phyloP scores from a whole-genome alignment of 106 monocot species.

The Apostasia ramifera region DNA sequence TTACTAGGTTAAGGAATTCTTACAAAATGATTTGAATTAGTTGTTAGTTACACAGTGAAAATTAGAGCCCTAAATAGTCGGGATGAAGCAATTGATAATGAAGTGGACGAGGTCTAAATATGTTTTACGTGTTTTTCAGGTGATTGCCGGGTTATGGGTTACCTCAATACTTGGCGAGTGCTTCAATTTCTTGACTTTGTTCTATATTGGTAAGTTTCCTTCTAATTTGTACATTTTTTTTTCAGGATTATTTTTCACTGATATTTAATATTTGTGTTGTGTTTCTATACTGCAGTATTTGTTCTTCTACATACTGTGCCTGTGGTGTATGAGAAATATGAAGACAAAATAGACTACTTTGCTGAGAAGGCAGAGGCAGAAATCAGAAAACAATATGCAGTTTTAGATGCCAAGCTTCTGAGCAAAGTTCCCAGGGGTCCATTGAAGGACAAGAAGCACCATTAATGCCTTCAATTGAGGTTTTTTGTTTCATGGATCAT shows the following conservation, averaged over 20 bases:
- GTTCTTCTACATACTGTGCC: conserved; percentile 43
- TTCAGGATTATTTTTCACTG: too few relatives aligned
- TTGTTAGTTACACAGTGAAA: too few relatives aligned
- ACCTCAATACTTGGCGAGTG: conserved; percentile 34
- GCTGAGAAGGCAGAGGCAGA: conserved; percentile 38
- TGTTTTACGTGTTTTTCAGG: conserved; percentile 6
- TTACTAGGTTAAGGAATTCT: too few relatives aligned
- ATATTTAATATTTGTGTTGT: background rate
- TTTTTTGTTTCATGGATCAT: too few relatives aligned
- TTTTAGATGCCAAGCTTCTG: conserved; percentile 25
- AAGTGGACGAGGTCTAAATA: too few relatives aligned
- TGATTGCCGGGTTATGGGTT: conserved; percentile 46
- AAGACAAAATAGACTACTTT: conserved; percentile 34
- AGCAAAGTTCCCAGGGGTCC: conserved; percentile 45
- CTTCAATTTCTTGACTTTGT: conserved; percentile 44
- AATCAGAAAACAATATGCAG: conserved; percentile 48
- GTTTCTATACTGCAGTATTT: conserved; percentile 21
- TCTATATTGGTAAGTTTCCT: conserved; percentile 33
- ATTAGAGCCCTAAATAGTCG: too few relatives aligned
- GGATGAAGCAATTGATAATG: too few relatives aligned
- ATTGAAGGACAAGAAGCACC: conserved; percentile 43
- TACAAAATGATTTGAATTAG: too few relatives aligned
- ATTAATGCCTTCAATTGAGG: background rate
- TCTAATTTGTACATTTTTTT: background rate
- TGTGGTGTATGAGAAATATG: conserved; percentile 50